Evolutionary conservation across 371 early-diverging fungal genomes (phyloP), one percentile per base, ranked within the genome.

Genomic region (Mucor plumbeus): DNA sequence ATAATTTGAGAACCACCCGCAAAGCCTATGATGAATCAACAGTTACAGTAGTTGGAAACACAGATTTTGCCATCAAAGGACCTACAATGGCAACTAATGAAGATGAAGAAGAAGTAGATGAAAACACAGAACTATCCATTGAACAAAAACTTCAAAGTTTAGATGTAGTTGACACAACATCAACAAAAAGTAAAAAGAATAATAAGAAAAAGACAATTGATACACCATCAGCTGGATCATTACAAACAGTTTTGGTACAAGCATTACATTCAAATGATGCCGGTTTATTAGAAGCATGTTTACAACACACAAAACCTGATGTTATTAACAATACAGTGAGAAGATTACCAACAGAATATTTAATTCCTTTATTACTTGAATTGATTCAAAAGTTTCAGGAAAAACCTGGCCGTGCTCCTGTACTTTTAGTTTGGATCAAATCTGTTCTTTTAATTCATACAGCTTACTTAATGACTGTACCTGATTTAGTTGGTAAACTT

Each of bases 371-470:
- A 60, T 67, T 94, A 70, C 79, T 86, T 34, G 85, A 88, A 65
- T 74, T 92, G 21, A 84, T 90, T 35, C 75, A 71, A 57, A 77
- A 76, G 67, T 87, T 93, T 76, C 90, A 91, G 76, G 82, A 83
- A 47, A 83, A 85, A 57, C 94, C 93, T 43, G 81, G 74, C 50
- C 87, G 93, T 59, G 93, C 86, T 55, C 70, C 71, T 57, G 75
- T 72, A 13, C 70, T 93, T 38, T 69, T 92, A 48, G 84, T 88
- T 61, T 95, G 95, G 95, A 86, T 95, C 61, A 86, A 90, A 59
- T 85, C 90, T 10, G 81, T 90, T 15, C 66, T 94, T 15, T 60
- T 86, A 48, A 80, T 86, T 39, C 95, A 95, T 70, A 87, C 89
- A 50, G 82, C 88, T 17, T 91, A 90, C 73, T 67, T 91, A 71